Base-by-base conservation (phyloP, 441 rosid genomes). In the Gossypium gossypioides region DNA sequence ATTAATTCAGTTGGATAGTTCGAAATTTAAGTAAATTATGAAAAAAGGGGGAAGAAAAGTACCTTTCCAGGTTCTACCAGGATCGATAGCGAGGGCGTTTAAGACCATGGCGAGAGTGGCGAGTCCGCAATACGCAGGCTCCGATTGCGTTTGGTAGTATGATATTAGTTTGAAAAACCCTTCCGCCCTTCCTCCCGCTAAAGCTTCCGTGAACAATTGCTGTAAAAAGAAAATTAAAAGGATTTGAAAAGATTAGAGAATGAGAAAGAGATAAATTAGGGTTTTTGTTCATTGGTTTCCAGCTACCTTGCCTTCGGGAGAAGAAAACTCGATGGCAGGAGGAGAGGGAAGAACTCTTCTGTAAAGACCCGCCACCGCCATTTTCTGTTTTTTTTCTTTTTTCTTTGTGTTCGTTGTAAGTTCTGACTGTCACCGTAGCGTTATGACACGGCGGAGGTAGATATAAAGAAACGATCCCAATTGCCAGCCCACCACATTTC, bases 71-170 rank as follows among this genome's bases (percentile, higher is more conserved):
- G 78, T 83, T 77, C 85, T 80, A 55, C 85, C 74, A 63, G 91
- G 93, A 44, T 89, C 90, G 6, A 89, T 86, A 2, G 91, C 78
- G 3, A 87, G 94, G 50, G 94, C 87, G 77, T 89, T 87, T 81
- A 89, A 74, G 79, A 89, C 89, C 79, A 83, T 72, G 9, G 90
- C 74, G 22, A 89, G 85, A 44, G 79, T 84, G 16, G 90, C 94
- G 60, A 83, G 78, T 37, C 90, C 94, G 65, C 90, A 89, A 75
- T 80, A 84, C 0, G 90, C 91, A 22, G 94, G 91, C 83, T 89
- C 91, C 1, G 91, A 89, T 52, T 89, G 94, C 2, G 91, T 89
- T 69, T 89, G 94, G 74, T 80, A 89, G 71, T 84, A 81, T 0
- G 91, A 89, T 58, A 87, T 82, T 73, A 89, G 61, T 72, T 78